phyloP scores from a whole-genome alignment of 805 yeast genomes.

The Helenozyma baotianmanensis region DNA sequence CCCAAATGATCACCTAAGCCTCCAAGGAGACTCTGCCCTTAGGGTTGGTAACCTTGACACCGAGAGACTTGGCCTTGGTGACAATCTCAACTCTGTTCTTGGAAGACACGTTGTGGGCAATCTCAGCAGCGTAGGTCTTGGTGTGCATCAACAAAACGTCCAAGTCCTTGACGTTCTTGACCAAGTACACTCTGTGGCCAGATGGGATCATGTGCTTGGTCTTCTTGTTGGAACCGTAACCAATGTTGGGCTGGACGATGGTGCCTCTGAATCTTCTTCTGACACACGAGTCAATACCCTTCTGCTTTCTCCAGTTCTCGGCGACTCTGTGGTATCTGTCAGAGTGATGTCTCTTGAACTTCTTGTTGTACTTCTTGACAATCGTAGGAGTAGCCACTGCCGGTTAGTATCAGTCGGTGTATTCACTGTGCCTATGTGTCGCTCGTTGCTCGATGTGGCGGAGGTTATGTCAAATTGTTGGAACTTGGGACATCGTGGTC shows the following conservation, averaged over 20 bases:
- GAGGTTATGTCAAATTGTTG: not conserved
- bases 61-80: conserved; percentile 96
- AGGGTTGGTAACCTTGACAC: conserved; percentile 98
- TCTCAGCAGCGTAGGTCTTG: conserved; percentile 99
- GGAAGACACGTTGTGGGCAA: conserved; percentile 97
- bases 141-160: conserved; percentile 95
- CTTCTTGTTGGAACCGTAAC: conserved; percentile 99
- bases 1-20: conserved; percentile 59
- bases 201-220: conserved; percentile 94
- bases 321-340: conserved; percentile 98
- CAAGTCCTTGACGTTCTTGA: conserved; percentile 87
- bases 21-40: conserved; percentile 97
- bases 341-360: conserved; percentile 99
- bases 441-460: not conserved
- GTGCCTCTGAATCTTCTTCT: conserved; percentile 99
- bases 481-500: not conserved
- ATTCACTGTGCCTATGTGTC: too few relatives aligned
- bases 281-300: conserved; percentile 99
- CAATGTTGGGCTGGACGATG: conserved; percentile 98
- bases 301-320: conserved; percentile 99
- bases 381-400: conserved; percentile 98
- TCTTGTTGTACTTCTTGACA: conserved; percentile 98
- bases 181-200: conserved; percentile 96
- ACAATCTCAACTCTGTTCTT: conserved; percentile 96
- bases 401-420: conserved; percentile 27